Evolutionary conservation across 495 filamentous ascomycete species (phyloP).

Genomic region (Penicillium desertorum): DNA sequence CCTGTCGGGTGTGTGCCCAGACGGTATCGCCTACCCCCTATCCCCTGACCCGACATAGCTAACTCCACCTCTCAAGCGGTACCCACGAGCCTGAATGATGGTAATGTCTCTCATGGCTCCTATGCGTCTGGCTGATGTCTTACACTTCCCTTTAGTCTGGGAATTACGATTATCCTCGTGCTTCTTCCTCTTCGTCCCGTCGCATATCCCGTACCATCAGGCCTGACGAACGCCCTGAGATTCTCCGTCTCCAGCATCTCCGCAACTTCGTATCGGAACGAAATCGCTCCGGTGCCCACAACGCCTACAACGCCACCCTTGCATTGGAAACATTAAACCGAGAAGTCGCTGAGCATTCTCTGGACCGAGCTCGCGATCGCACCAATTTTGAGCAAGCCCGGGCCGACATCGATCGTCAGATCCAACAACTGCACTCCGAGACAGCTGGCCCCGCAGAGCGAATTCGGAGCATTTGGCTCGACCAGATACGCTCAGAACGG

Average conservation of each 20-base stretch:
- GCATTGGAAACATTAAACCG: conserved; percentile 42
- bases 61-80: conserved; percentile 1
- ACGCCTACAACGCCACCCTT: conserved; percentile 40
- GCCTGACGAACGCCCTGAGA: conserved; percentile 20
- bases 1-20: not conserved
- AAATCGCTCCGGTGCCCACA: conserved; percentile 40
- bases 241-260: conserved; percentile 37
- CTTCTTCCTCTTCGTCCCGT: conserved; percentile 49
- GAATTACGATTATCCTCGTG: conserved; percentile 57
- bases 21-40: not conserved
- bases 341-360: conserved; percentile 38
- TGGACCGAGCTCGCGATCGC: conserved; percentile 23
- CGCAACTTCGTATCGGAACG: conserved; percentile 44
- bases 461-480: conserved; percentile 13
- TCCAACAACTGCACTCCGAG: conserved; percentile 23
- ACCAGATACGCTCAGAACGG: conserved; percentile 16
- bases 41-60: not conserved
- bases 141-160: conserved; percentile 48
- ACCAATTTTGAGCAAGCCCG: conserved; percentile 30
- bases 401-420: conserved; percentile 29
- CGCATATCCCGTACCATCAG: conserved; percentile 29
- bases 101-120: conserved; percentile 9
- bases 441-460: conserved; percentile 15
- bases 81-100: conserved; percentile 4
- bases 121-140: conserved; percentile 3